Base-by-base conservation (phyloP, 1,139 yeast species). In the Meyerozyma smithsonii region DNA sequence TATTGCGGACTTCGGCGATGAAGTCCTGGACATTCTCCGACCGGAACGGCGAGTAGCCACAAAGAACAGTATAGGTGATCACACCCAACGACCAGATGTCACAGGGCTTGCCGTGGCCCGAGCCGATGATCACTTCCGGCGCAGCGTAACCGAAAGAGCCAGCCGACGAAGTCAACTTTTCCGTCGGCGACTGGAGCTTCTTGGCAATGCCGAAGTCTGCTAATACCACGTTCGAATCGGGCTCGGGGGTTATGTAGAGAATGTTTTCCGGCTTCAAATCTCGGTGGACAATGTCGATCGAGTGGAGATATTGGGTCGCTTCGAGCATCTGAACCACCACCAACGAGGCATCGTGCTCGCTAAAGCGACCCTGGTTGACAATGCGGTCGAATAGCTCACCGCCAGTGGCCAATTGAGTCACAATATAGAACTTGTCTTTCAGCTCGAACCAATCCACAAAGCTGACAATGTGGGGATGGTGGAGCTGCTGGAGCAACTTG, bases 161-260 rank as follows among this genome's bases (percentile, higher is more conserved):
- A 0, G 96, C 96, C 36, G 86, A 81, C 20, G 84, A 72, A 20
- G 79, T 83, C 43, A 90, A 69, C 46, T 81, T 73, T 47, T 87
- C 90, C 50, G 79, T 74, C 2, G 76, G 66, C 14, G 69, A 60
- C 43, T 72, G 71, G 49, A 89, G 64, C 45, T 77, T 72, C 58
- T 85, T 86, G 30, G 97, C 96, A 51, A 89, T 88, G 35, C 97
- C 97, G 62, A 89, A 89, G 64, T 89, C 97, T 0, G 96, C 96
- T 48, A 89, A 69, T 3, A 89, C 95, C 28, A 89, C 70, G 38
- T 75, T 77, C 5, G 95, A 82, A 44, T 83, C 71, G 8, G 60
- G 62, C 3, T 56, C 69, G 1, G 66, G 59, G 19, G 77, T 70
- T 38, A 81, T 66, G 58, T 85, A 88, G 38, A 89, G 69, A 38